These are phyloP conservation scores for Schwanniomyces pseudopolymorphus DNA, from an alignment of 805 yeast genomes.

Conservation along the genomic window DNA sequence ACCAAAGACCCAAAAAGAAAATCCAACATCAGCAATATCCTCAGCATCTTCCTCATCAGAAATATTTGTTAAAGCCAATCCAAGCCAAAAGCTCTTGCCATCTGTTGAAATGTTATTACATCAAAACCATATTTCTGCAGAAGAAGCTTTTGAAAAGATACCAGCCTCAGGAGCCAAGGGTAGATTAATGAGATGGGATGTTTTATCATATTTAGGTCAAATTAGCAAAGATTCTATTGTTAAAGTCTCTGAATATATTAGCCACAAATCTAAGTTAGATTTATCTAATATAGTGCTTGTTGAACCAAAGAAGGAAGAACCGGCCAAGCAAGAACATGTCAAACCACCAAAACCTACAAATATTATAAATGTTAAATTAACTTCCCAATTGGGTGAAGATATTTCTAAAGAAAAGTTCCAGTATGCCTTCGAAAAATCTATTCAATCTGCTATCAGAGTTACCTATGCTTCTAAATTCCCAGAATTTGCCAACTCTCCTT, in stretches of 20 bases:
- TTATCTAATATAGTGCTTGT: constrained; percentile 62
- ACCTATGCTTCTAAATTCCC: constrained; percentile 38
- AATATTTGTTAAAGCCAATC: constrained; percentile 51
- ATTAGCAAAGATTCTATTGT: constrained; percentile 57
- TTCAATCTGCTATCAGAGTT: constrained; percentile 26
- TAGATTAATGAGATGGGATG: constrained; percentile 86
- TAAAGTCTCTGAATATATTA: constrained; percentile 55
- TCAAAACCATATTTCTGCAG: constrained; percentile 59
- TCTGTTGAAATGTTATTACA: constrained; percentile 70
- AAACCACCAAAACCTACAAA: constrained; percentile 30
- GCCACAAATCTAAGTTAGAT: constrained; percentile 63
- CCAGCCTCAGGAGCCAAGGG: constrained; percentile 89
- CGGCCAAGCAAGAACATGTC: constrained; percentile 9
- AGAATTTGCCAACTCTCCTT: constrained; percentile 33
- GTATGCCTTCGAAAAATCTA: constrained; percentile 29
- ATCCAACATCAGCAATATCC: constrained; percentile 4
- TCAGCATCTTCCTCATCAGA: constrained; percentile 4
- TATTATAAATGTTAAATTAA: constrained; percentile 22
- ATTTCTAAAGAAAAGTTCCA: constrained; percentile 25
- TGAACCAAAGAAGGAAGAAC: constrained; percentile 20
- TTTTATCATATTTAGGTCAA: constrained; percentile 76
- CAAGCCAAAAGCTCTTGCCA: constrained; percentile 69
- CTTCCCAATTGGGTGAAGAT: constrained; percentile 26
- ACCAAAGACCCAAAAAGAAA: constrained; percentile 10
- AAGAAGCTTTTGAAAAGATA: constrained; percentile 70